Conservation (phyloP, 495 filamentous ascomycete species). For the Daldinia decipiens region DNA sequence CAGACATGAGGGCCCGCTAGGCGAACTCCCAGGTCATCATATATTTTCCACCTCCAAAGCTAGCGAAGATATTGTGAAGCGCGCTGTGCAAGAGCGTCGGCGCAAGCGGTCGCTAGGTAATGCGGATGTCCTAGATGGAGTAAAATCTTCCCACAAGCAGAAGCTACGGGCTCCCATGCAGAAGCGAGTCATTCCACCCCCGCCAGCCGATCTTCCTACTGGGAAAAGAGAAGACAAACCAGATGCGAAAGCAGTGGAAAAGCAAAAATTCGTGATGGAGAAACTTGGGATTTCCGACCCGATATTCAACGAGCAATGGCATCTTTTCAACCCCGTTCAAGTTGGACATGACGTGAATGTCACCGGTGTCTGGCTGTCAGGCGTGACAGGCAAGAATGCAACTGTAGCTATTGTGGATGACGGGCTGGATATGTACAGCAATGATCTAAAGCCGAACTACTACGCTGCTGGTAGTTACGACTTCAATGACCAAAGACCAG, state of each 20-base stretch:
- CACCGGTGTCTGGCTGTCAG: constrained; percentile 87
- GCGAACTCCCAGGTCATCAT: constrained; percentile 83
- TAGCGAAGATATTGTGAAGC: constrained; percentile 69
- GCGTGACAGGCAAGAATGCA: constrained; percentile 89
- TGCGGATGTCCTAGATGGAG: constrained; percentile 72
- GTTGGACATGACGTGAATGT: constrained; percentile 94
- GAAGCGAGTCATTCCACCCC: constrained; percentile 74
- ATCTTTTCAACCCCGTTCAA: constrained; percentile 85
- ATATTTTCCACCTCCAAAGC: constrained; percentile 78
- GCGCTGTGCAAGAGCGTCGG: constrained; percentile 66
- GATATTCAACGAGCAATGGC: constrained; percentile 94
- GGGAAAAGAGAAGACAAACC: constrained; percentile 47
- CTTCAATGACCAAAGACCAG: constrained; percentile 84
- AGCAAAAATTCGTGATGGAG: constrained; percentile 69
- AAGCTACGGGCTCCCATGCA: constrained; percentile 72
- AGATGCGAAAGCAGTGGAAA: constrained; percentile 61
- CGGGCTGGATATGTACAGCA: constrained; percentile 95
- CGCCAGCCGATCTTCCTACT: constrained; percentile 26
- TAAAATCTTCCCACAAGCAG: constrained; percentile 87
- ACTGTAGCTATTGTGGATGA: constrained; percentile 96
- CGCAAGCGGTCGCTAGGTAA: constrained; percentile 66
- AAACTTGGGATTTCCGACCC: constrained; percentile 82
- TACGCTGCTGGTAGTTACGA: constrained; percentile 92
- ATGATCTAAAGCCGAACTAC: constrained; percentile 91
- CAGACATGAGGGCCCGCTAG: constrained; percentile 83